These are phyloP conservation scores for Berberis vulgaris DNA, from an alignment of 164 flowering plant genomes.

Conservation along the genomic window DNA sequence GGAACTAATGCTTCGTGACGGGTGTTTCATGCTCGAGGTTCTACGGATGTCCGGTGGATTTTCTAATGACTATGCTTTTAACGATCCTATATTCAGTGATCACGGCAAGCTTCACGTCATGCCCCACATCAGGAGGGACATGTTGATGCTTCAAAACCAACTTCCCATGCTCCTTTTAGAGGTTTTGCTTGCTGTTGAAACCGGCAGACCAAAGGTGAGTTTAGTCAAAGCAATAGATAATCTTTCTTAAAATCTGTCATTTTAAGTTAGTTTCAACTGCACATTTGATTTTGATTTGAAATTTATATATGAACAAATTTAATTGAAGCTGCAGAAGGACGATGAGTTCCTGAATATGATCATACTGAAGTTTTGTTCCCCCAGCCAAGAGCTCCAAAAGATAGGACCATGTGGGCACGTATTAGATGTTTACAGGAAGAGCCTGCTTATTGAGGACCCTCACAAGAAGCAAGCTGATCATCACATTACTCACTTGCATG, in stretches of 20 bases:
- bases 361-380: slow-evolving; percentile 25
- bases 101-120: slow-evolving; percentile 41
- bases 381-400: neutral
- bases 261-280: too few relatives aligned
- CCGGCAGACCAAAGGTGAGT: slow-evolving; percentile 13
- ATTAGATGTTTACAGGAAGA: slow-evolving; percentile 28
- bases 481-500: too few relatives aligned
- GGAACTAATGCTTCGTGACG: slow-evolving; percentile 40
- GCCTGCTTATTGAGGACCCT: slow-evolving; percentile 18
- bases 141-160: slow-evolving; percentile 59
- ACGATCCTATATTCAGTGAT: slow-evolving; percentile 53
- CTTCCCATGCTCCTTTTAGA: slow-evolving; percentile 39
- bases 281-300: too few relatives aligned
- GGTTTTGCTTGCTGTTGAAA: slow-evolving; percentile 24
- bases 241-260: too few relatives aligned
- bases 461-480: neutral
- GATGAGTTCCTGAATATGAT: slow-evolving; percentile 21
- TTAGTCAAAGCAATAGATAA: too few relatives aligned
- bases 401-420: slow-evolving; percentile 34
- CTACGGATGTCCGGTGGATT: slow-evolving; percentile 14
- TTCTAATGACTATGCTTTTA: slow-evolving; percentile 26
- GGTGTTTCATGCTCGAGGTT: slow-evolving; percentile 49
- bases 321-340: neutral
- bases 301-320: too few relatives aligned
- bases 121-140: slow-evolving; percentile 44